These are phyloP conservation scores for Talinum fruticosum DNA, from an alignment of 148 eudicot genomes.

Conservation along the genomic window DNA sequence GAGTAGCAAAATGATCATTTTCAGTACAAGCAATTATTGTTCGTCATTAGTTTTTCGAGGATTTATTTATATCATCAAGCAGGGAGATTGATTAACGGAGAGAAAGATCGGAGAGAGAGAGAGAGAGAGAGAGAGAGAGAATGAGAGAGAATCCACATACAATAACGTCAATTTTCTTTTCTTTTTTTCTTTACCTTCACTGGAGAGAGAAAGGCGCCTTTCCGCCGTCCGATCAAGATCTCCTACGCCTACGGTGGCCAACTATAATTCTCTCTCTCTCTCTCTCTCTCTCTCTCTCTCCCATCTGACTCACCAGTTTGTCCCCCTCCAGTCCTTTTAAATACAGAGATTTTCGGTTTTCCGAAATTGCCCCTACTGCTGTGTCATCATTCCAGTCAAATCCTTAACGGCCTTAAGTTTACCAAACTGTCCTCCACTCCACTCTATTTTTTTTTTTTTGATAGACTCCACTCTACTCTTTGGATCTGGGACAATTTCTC, in stretches of 20 bases:
- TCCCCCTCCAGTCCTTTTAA: background rate
- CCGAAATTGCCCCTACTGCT: background rate
- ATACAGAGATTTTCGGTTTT: background rate
- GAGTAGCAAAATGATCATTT: background rate
- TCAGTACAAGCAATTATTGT: background rate
- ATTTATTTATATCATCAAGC: background rate
- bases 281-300: background rate
- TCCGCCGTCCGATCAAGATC: slow-evolving; percentile 19
- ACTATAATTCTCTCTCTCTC: background rate
- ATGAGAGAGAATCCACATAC: background rate
- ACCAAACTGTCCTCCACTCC: background rate
- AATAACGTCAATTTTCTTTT: background rate
- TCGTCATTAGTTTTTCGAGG: background rate
- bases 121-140: slow-evolving; percentile 12
- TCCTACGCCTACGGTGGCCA: background rate
- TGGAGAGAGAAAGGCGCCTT: background rate
- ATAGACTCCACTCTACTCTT: no score
- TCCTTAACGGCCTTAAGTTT: background rate
- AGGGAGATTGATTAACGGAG: background rate
- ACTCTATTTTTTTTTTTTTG: no score
- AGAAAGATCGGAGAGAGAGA: slow-evolving; percentile 18
- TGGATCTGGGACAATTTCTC: background rate
- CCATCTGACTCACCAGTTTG: background rate
- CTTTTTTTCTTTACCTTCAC: background rate
- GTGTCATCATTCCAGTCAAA: background rate